phyloP scores from a whole-genome alignment of 331 rosid species.

The Acacia pycnantha region DNA sequence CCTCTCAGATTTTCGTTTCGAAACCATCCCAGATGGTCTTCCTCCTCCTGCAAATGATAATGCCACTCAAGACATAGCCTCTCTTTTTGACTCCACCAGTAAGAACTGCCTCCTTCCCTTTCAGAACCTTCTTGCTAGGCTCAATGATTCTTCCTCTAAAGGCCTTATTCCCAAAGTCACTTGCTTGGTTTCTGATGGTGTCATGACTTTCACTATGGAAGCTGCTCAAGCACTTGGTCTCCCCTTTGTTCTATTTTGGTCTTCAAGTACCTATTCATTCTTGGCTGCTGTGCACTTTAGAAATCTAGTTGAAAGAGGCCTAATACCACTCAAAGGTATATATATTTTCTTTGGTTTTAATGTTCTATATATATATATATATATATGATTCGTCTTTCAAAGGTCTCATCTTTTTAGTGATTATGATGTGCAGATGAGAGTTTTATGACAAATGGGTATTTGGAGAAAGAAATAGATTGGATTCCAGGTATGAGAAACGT shows the following conservation, averaged over 20 bases:
- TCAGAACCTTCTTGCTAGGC: slow-evolving; percentile 26
- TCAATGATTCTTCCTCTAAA: slow-evolving; percentile 21
- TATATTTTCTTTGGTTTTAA: too few species aligned
- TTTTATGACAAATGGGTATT: slow-evolving; percentile 33
- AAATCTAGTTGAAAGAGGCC: slow-evolving; percentile 23
- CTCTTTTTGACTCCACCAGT: slow-evolving; percentile 23
- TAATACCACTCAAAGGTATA: slow-evolving; percentile 40
- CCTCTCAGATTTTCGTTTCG: slow-evolving; percentile 24
- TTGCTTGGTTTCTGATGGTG: slow-evolving; percentile 35
- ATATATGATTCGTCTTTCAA: neutral
- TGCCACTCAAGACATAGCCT: slow-evolving; percentile 18
- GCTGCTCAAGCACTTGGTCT: slow-evolving; percentile 36
- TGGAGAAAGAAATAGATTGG: slow-evolving; percentile 42
- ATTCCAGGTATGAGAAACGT: slow-evolving; percentile 43
- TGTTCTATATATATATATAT: too few species aligned
- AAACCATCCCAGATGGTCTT: slow-evolving; percentile 48
- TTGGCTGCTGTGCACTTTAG: neutral
- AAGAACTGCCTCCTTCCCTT: slow-evolving; percentile 27
- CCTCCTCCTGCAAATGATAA: slow-evolving; percentile 22
- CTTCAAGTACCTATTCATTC: slow-evolving; percentile 8
- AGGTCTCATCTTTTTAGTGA: neutral
- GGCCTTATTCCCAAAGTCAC: slow-evolving; percentile 32
- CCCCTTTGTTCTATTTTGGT: slow-evolving; percentile 26
- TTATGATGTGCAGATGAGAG: slow-evolving; percentile 30
- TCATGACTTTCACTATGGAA: slow-evolving; percentile 32